phyloP scores from a whole-genome alignment of 2,329 filamentous ascomycete species.

The Cordyceps javanica region DNA sequence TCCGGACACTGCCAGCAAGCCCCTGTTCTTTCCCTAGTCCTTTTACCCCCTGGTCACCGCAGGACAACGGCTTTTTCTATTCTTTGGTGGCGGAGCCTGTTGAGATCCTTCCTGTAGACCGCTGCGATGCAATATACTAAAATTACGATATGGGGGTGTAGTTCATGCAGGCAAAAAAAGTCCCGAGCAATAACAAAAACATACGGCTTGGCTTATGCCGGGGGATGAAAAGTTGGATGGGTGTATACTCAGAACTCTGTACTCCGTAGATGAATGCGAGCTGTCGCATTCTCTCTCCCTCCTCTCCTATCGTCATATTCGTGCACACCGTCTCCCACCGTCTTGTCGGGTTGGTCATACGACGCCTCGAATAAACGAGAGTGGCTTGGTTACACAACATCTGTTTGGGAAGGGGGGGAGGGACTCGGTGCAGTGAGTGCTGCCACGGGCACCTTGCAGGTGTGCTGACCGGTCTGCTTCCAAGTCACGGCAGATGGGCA shows the following conservation, averaged over 20 bases:
- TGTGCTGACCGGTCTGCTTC: too few species aligned
- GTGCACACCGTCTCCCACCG: too few species aligned
- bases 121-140: background rate
- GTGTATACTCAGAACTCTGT: too few species aligned
- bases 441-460: too few species aligned
- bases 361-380: background rate
- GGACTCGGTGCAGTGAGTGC: too few species aligned
- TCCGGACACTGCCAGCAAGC: too few species aligned
- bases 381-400: background rate
- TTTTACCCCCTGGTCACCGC: background rate
- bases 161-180: slow-evolving; percentile 2
- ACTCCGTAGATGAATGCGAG: background rate
- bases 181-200: background rate
- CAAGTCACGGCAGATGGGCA: background rate
- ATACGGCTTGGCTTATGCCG: background rate
- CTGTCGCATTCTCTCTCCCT: background rate
- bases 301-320: too few species aligned
- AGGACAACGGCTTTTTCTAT: background rate
- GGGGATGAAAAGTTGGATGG: background rate
- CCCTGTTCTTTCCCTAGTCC: background rate
- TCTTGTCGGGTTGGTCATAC: too few species aligned
- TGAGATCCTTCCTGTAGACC: background rate
- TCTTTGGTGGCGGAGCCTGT: background rate
- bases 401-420: background rate
- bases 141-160: background rate